phyloP scores from a whole-genome alignment of 345 rosid species.

The Brassica carinata region DNA sequence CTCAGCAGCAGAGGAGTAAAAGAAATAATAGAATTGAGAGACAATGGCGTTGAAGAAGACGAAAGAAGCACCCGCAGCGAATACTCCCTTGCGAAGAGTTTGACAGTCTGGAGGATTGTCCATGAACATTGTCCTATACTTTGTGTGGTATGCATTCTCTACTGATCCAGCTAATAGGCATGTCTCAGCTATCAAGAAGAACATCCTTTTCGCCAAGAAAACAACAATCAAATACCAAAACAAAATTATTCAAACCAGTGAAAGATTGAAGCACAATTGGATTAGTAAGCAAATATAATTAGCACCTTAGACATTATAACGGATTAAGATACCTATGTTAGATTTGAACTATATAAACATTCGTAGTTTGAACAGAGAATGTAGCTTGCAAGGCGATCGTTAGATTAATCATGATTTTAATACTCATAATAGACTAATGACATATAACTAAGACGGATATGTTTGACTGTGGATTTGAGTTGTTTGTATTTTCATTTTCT shows the following conservation, averaged over 20 bases:
- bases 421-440: no score
- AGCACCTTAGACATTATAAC: neutral
- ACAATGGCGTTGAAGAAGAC: conserved; percentile 68
- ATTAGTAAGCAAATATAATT: neutral
- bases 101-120: conserved; percentile 73
- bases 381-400: neutral
- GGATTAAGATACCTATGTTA: neutral
- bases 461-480: neutral
- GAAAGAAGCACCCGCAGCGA: conserved; percentile 93
- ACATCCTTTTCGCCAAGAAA: conserved; percentile 52
- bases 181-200: conserved; percentile 79
- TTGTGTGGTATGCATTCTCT: conserved; percentile 87
- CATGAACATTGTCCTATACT: conserved; percentile 64
- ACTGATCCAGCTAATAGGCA: conserved; percentile 87
- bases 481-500: no score
- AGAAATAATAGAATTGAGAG: conserved; percentile 74
- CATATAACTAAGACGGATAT: no score
- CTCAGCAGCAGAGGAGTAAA: conserved; percentile 67
- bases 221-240: neutral
- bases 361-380: neutral
- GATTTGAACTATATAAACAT: neutral
- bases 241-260: neutral
- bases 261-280: neutral
- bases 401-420: neutral
- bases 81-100: conserved; percentile 84